Base-by-base conservation (phyloP, 192 early-diverging fungal species). In the Obelidium mucronatum region DNA sequence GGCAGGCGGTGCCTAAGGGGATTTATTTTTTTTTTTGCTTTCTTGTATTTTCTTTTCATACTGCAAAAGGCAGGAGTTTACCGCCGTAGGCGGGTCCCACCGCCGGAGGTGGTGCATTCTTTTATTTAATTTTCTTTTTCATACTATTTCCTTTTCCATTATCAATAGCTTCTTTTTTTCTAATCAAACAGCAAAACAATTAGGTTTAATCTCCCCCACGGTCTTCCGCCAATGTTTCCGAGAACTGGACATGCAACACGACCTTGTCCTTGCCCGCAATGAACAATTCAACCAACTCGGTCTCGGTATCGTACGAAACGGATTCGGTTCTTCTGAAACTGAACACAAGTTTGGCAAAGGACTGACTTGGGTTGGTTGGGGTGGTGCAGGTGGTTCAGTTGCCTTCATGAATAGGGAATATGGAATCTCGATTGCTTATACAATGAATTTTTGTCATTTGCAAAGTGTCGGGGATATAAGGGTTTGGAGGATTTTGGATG, bases 321-420 rank as follows among this genome's bases (percentile, higher is more conserved):
- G 55, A 30, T 58, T 58, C 55, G 55, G 55, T 5, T 11, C 17
- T 44, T 44, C 5, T 44, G 42, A 17, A 11, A 11, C 42, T 44
- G 5, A 17, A 17, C 42, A 17, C 6, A 17, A 44, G 6, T 44
- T 44, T 5, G 42, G 17, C 17, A 44, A 68, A 22, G 42, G 30
- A 4, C 5, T 48, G 66, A 24, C 11, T n/a, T 68, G 30, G 24
- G 73, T 34, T 73, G 73, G 58, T 13, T 91, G 90, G 90, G 86
- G 83, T 4, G 91, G 91, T 3, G 84, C 84, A 3, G 90, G 91
- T 13, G 91, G 91, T 0, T 84, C 81, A 5, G n/a, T 76, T 6
- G 64, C 55, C n/a, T 55, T 52, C 2, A 91, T 84, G 81, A 89
- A 89, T 61, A 78, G 59, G 1, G 83, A 89, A 34, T 79, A 84